Conservation (phyloP, 2,329 filamentous ascomycete species). For the Colletotrichum shisoi region DNA sequence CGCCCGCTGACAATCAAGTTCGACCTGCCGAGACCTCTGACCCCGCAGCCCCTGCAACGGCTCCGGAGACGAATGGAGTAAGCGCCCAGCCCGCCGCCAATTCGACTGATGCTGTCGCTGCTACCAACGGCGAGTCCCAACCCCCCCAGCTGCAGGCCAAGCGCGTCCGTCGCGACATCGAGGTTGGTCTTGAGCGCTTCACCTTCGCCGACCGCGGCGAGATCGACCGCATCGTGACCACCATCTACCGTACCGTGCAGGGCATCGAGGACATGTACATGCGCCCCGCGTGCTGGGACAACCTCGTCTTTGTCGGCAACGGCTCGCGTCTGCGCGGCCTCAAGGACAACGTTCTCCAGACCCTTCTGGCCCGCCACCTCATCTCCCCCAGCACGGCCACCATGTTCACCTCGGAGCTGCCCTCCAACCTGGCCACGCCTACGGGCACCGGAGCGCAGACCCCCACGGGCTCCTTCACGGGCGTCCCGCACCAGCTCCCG, state of each 20-base stretch:
- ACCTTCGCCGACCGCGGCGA: slow-evolving; percentile 73
- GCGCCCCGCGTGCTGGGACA: slow-evolving; percentile 89
- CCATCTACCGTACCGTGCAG: slow-evolving; percentile 84
- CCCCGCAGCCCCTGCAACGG: slow-evolving; percentile 37
- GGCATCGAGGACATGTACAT: slow-evolving; percentile 84
- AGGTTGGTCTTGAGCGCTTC: slow-evolving; percentile 80
- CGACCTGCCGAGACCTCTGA: slow-evolving; percentile 41
- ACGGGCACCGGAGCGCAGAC: slow-evolving; percentile 91
- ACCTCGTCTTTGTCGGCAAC: slow-evolving; percentile 89
- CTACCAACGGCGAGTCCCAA: slow-evolving; percentile 42
- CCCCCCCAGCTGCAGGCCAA: slow-evolving; percentile 60
- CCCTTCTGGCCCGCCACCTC: slow-evolving; percentile 81
- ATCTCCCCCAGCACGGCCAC: slow-evolving; percentile 92
- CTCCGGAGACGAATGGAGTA: slow-evolving; percentile 39
- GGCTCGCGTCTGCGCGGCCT: slow-evolving; percentile 79
- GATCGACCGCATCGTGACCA: slow-evolving; percentile 82
- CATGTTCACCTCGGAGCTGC: slow-evolving; percentile 96
- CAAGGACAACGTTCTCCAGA: slow-evolving; percentile 84
- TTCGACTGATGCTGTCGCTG: slow-evolving; percentile 33
- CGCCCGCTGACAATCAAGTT: slow-evolving; percentile 39
- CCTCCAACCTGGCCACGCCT: slow-evolving; percentile 91
- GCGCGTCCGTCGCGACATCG: slow-evolving; percentile 71
- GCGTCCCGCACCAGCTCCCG: slow-evolving; percentile 61
- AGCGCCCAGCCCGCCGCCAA: slow-evolving; percentile 36
- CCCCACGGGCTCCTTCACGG: slow-evolving; percentile 71